Evolutionary conservation across 441 rosid species (phyloP).

Genomic region (Flueggea neowawraea): DNA sequence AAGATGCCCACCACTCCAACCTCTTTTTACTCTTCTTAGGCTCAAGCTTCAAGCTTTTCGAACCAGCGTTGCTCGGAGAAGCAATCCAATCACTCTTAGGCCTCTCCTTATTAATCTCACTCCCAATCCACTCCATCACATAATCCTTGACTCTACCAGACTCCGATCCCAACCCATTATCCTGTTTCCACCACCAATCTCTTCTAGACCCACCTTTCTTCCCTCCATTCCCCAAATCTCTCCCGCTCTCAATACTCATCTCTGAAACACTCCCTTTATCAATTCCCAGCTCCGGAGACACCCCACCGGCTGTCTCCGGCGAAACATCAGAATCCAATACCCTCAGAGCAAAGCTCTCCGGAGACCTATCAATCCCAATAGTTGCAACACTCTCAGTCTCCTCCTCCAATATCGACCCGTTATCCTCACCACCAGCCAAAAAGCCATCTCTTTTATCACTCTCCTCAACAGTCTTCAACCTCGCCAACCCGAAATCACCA

Average conservation of each 20-base stretch:
- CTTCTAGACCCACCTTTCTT: constrained; percentile 35
- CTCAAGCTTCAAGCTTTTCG: constrained; percentile 22
- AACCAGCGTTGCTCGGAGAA: constrained; percentile 23
- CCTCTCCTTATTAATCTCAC: constrained; percentile 73
- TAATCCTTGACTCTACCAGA: constrained; percentile 53
- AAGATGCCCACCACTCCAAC: constrained; percentile 84
- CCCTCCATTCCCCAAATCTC: constrained; percentile 15
- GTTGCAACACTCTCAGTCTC: constrained; percentile 75
- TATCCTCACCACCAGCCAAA: constrained; percentile 34
- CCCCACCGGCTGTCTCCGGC: constrained; percentile 27
- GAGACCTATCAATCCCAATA: constrained; percentile 59
- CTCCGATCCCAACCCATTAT: constrained; percentile 17
- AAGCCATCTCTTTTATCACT: constrained; percentile 25
- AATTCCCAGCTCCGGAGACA: constrained; percentile 43
- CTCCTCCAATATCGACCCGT: constrained; percentile 61
- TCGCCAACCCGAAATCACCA: constrained; percentile 84
- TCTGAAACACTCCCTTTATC: constrained; percentile 27
- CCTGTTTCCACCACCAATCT: constrained; percentile 80
- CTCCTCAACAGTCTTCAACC: constrained; percentile 39
- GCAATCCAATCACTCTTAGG: constrained; percentile 69
- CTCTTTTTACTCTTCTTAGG: constrained; percentile 55
- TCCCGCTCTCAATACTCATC: constrained; percentile 20
- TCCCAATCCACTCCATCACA: constrained; percentile 93
- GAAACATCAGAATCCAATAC: constrained; percentile 12
- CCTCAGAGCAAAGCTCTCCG: constrained; percentile 28